These are phyloP conservation scores for Penicillium canariense DNA, from an alignment of 495 filamentous ascomycete species.

Conservation along the genomic window DNA sequence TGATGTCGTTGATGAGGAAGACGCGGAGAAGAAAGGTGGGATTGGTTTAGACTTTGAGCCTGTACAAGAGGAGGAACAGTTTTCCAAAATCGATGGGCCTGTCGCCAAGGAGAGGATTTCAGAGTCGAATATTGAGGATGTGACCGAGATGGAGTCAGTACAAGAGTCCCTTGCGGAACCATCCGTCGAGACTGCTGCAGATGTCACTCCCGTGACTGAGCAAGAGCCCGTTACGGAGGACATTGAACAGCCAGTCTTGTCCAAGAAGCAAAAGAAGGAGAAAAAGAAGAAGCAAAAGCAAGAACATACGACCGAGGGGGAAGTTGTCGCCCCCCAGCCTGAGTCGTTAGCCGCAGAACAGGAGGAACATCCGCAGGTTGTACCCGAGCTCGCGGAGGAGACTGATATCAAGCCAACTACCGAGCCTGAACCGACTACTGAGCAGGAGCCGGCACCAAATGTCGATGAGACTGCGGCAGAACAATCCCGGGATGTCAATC, in stretches of 20 bases:
- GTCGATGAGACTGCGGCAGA: slow-evolving; percentile 2
- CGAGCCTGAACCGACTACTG: slow-evolving; percentile 5
- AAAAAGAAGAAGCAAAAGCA: slow-evolving; percentile 25
- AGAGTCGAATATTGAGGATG: slow-evolving; percentile 15
- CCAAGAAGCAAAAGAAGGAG: slow-evolving; percentile 26
- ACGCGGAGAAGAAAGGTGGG: background rate
- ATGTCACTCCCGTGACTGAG: background rate
- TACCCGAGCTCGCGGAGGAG: background rate
- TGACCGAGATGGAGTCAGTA: slow-evolving; percentile 8
- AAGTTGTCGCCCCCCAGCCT: background rate
- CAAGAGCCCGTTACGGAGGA: slow-evolving; percentile 4
- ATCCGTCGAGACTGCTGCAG: slow-evolving; percentile 2
- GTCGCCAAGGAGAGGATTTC: slow-evolving; percentile 1
- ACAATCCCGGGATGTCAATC: background rate
- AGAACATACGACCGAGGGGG: slow-evolving; percentile 5
- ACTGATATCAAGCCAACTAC: background rate
- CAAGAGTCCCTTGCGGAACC: no score
- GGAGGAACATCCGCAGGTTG: slow-evolving; percentile 4
- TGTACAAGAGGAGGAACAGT: slow-evolving; percentile 3
- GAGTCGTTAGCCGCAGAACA: background rate
- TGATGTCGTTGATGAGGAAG: background rate
- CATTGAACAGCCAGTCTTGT: background rate
- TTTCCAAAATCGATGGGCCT: slow-evolving; percentile 3
- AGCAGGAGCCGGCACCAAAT: background rate
- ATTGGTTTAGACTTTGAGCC: background rate